These are phyloP conservation scores for Rhododendron mucronatum DNA, from an alignment of 148 eudicot genomes.

Conservation along the genomic window DNA sequence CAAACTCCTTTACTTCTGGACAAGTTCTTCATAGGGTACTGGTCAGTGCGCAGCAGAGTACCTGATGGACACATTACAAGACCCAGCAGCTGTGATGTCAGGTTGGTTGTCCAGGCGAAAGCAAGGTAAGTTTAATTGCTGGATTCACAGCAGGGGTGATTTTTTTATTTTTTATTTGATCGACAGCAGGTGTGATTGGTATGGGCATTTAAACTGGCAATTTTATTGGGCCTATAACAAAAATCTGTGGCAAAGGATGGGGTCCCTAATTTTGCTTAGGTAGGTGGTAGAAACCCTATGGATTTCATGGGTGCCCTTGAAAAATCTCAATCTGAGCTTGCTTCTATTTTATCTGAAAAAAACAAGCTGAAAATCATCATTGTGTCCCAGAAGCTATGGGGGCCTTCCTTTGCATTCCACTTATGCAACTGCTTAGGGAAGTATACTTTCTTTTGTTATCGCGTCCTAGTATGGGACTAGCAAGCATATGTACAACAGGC, in stretches of 20 bases:
- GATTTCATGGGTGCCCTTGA: constrained; percentile 43
- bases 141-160: constrained; percentile 82
- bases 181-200: background rate
- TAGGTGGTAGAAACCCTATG: too few relatives aligned
- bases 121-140: constrained; percentile 71
- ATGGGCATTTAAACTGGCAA: constrained; percentile 79
- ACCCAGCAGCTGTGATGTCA: constrained; percentile 14
- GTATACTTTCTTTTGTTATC: background rate
- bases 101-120: constrained; percentile 79
- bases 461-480: background rate
- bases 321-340: constrained; percentile 63
- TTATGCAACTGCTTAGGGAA: background rate
- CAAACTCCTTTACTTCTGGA: background rate
- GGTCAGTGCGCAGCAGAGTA: constrained; percentile 77
- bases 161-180: too few relatives aligned
- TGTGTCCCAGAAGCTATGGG: background rate
- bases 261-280: background rate
- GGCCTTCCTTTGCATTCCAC: background rate
- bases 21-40: constrained; percentile 47
- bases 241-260: constrained; percentile 85
- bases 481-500: background rate
- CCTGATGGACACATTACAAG: constrained; percentile 42
- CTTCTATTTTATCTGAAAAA: constrained; percentile 47
- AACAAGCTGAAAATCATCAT: constrained; percentile 24
- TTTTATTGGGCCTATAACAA: constrained; percentile 79